phyloP scores from a whole-genome alignment of 1,284 basidiomycete genomes.

The Moesziomyces aphidis region DNA sequence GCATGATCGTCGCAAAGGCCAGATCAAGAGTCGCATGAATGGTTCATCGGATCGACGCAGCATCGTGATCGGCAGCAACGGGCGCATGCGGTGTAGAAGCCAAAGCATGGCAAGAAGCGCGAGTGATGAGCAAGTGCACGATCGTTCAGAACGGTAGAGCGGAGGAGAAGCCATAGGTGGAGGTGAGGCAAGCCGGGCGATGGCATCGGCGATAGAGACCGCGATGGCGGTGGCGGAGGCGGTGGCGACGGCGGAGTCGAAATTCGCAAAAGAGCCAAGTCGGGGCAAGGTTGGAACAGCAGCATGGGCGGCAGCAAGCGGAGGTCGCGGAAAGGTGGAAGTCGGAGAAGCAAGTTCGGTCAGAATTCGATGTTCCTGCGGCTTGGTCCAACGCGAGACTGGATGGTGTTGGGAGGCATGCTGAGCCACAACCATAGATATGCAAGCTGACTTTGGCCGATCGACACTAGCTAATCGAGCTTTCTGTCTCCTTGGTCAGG shows the following conservation, averaged over 20 bases:
- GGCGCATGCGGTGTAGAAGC: neutral
- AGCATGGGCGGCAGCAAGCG: slow-evolving; percentile 3
- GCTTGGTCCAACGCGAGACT: neutral
- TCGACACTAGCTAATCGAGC: neutral
- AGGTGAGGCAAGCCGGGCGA: no score
- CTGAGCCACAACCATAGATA: neutral
- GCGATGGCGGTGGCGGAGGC: no score
- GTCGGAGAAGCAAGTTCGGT: slow-evolving; percentile 29
- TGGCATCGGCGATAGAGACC: no score
- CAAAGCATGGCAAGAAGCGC: neutral
- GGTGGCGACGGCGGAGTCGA: neutral
- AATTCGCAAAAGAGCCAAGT: neutral
- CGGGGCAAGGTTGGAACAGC: neutral
- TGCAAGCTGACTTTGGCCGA: neutral
- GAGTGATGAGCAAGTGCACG: neutral
- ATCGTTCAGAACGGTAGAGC: neutral
- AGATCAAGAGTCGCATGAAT: neutral
- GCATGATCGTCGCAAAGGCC: neutral
- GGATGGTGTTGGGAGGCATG: neutral
- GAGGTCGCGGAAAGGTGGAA: slow-evolving; percentile 10
- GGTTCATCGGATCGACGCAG: neutral
- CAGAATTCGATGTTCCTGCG: slow-evolving; percentile 30
- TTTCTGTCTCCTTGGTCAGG: neutral
- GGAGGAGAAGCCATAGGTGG: no score
- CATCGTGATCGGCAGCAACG: neutral